phyloP scores from a whole-genome alignment of 345 rosid species.

The Microcos paniculata region DNA sequence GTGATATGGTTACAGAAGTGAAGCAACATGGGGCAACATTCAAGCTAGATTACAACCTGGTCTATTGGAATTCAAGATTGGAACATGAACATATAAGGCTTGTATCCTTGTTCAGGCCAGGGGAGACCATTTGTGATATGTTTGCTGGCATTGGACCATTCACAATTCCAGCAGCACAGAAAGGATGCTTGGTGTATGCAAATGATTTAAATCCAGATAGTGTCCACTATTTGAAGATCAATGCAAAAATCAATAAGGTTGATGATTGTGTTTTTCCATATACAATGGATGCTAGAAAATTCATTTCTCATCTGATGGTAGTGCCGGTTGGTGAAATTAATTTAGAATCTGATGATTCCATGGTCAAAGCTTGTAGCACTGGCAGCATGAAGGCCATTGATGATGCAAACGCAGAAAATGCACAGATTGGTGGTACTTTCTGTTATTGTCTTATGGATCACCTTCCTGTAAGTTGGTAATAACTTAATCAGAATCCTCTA shows the following conservation, averaged over 20 bases:
- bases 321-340: conserved; percentile 39
- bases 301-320: conserved; percentile 56
- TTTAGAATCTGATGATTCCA: conserved; percentile 34
- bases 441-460: conserved; percentile 17
- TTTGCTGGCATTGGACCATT: conserved; percentile 98
- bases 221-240: conserved; percentile 69
- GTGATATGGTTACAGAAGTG: conserved; percentile 82
- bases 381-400: conserved; percentile 10
- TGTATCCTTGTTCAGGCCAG: conserved; percentile 67
- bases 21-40: conserved; percentile 91
- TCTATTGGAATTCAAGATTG: conserved; percentile 95
- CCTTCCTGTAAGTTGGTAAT: neutral
- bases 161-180: conserved; percentile 91
- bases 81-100: conserved; percentile 90
- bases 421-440: conserved; percentile 35
- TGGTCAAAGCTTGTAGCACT: conserved; percentile 29
- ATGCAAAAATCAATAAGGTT: conserved; percentile 85
- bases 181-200: conserved; percentile 87
- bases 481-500: conserved; percentile 6
- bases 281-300: conserved; percentile 92
- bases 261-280: conserved; percentile 54
- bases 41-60: conserved; percentile 82
- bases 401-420: conserved; percentile 21
- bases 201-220: conserved; percentile 91
- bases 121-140: conserved; percentile 92